Conservation (phyloP, 2,329 filamentous ascomycete genomes). For the Colletotrichum cereale region DNA sequence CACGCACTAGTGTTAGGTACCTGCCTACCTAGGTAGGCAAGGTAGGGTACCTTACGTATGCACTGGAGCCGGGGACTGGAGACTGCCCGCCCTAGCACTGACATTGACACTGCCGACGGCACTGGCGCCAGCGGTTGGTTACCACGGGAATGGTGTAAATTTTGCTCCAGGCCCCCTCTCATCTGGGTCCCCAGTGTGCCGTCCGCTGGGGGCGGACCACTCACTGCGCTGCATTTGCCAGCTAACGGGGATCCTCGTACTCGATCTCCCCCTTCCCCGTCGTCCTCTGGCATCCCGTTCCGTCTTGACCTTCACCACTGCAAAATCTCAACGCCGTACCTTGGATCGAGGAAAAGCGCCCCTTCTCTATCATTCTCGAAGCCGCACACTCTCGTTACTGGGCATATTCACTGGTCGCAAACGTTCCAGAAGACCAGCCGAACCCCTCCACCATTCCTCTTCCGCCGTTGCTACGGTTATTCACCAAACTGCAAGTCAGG, state of each 20-base stretch:
- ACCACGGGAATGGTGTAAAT: constrained; percentile 32
- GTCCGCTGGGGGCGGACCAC: constrained; percentile 13
- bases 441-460: constrained; percentile 21
- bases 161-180: constrained; percentile 11
- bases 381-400: not conserved
- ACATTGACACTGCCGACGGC: not conserved
- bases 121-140: constrained; percentile 24
- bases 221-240: constrained; percentile 10
- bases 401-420: not conserved
- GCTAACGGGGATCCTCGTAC: constrained; percentile 4
- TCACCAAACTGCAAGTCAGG: not conserved
- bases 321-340: constrained; percentile 10
- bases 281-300: not conserved
- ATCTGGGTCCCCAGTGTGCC: not conserved
- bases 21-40: too few species aligned
- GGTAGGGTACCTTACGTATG: too few species aligned
- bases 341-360: not conserved
- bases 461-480: constrained; percentile 18
- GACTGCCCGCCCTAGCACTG: not conserved
- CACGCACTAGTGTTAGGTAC: not conserved
- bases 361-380: not conserved
- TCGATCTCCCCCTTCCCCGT: constrained; percentile 7
- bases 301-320: not conserved
- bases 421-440: constrained; percentile 14
- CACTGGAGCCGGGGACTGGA: not conserved